Evolutionary conservation across 495 filamentous ascomycete genomes (phyloP).

Genomic region (Penicillium tannophilum): DNA sequence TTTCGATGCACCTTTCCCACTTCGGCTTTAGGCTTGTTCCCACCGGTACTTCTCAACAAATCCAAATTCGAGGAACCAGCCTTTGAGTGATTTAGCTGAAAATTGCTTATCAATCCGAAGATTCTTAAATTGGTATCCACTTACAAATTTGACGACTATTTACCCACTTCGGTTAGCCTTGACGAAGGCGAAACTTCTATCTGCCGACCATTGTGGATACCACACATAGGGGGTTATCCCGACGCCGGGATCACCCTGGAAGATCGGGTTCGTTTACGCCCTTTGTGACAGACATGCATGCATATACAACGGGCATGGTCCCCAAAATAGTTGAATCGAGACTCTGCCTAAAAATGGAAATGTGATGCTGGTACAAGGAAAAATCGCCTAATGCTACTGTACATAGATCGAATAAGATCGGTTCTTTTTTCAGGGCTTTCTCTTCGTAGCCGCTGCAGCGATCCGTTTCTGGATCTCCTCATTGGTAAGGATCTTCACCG

Average conservation of each 20-base stretch:
- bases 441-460: constrained; percentile 34
- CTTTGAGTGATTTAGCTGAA: not conserved
- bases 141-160: not conserved
- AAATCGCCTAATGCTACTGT: not conserved
- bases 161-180: constrained; percentile 1
- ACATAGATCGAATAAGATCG: not conserved
- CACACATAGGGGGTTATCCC: not conserved
- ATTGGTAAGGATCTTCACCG: constrained; percentile 74
- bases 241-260: constrained; percentile 2
- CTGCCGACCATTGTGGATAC: not conserved
- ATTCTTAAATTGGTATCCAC: not conserved
- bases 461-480: constrained; percentile 45
- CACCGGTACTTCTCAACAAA: too few relatives aligned
- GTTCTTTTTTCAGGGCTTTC: constrained; percentile 16
- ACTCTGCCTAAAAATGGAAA: not conserved
- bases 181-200: not conserved
- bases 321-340: not conserved
- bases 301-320: not conserved
- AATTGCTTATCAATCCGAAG: not conserved
- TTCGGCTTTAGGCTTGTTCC: not conserved
- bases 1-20: not conserved
- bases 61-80: too few relatives aligned
- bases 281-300: not conserved
- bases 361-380: not conserved
- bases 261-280: constrained; percentile 3